A percentile compares a stretch with the other conserved stretches of the same genome.
Conservation (phyloP, 202 grass and related monocot species). For the Setaria viridis region DNA sequence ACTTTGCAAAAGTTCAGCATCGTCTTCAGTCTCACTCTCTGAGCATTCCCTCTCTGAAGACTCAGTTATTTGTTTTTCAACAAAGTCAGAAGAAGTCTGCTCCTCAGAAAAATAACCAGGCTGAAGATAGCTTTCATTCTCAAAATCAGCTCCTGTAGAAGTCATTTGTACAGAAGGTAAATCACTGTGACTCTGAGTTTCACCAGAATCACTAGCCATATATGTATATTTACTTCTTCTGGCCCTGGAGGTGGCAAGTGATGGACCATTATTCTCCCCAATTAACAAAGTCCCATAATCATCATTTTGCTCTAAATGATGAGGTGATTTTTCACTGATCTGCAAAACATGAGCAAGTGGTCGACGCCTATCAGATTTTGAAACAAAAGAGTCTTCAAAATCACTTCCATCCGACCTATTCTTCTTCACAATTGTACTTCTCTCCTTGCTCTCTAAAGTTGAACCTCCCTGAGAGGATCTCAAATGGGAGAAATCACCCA, state of each 20-base stretch:
- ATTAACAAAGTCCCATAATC: slow-evolving; percentile 56
- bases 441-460: slow-evolving; percentile 50
- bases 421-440: slow-evolving; percentile 50
- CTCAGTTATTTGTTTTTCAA: slow-evolving; percentile 59
- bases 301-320: slow-evolving; percentile 38
- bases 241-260: slow-evolving; percentile 48
- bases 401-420: slow-evolving; percentile 61
- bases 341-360: slow-evolving; percentile 72
- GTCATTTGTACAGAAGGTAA: slow-evolving; percentile 57
- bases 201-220: slow-evolving; percentile 76
- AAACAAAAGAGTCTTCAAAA: slow-evolving; percentile 66
- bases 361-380: slow-evolving; percentile 68
- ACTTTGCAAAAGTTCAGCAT: slow-evolving; percentile 60
- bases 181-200: slow-evolving; percentile 64
- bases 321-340: slow-evolving; percentile 55
- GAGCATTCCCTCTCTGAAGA: slow-evolving; percentile 72
- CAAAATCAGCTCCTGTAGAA: slow-evolving; percentile 60
- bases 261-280: slow-evolving; percentile 51
- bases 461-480: slow-evolving; percentile 41
- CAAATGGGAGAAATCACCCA: slow-evolving; percentile 50
- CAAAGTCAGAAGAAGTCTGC: slow-evolving; percentile 72
- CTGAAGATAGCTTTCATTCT: slow-evolving; percentile 67
- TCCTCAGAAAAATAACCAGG: slow-evolving; percentile 69
- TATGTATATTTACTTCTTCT: slow-evolving; percentile 69
- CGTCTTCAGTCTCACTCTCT: slow-evolving; percentile 84